A percentile compares a stretch with the other conserved stretches of the same genome.
These are phyloP conservation scores for Ziziphus jujuba DNA, from an alignment of 306 rosid genomes.

Conservation along the genomic window DNA sequence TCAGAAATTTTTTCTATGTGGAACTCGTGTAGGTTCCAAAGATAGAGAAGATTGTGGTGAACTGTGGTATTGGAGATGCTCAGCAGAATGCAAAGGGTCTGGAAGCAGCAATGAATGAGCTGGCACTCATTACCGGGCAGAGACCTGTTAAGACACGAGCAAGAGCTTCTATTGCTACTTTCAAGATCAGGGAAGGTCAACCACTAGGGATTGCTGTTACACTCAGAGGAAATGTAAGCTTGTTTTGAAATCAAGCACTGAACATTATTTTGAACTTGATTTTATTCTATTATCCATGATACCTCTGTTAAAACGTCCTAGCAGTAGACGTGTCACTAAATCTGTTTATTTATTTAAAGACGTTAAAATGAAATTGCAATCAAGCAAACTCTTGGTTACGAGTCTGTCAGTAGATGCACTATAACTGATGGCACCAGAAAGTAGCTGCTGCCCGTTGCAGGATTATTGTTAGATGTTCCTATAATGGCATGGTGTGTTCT, in stretches of 20 bases:
- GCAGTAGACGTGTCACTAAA: not conserved
- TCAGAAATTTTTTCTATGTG: slow-evolving; percentile 25
- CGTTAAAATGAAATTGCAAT: not conserved
- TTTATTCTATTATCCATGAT: not conserved
- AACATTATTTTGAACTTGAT: not conserved
- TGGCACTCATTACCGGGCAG: slow-evolving; percentile 85
- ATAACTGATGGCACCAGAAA: not conserved
- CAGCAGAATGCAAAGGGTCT: slow-evolving; percentile 94
- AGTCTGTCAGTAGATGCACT: not conserved
- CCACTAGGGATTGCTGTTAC: slow-evolving; percentile 97
- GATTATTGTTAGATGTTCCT: slow-evolving; percentile 8
- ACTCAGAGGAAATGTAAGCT: slow-evolving; percentile 83
- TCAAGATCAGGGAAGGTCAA: slow-evolving; percentile 98
- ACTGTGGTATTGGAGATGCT: slow-evolving; percentile 97
- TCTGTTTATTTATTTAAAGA: not conserved
- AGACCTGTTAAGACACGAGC: slow-evolving; percentile 93
- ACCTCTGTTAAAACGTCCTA: too few relatives aligned
- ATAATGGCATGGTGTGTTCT: not conserved
- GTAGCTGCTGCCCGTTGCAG: slow-evolving; percentile 3
- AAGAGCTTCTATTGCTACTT: slow-evolving; percentile 75
- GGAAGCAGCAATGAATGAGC: slow-evolving; percentile 86
- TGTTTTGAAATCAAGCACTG: slow-evolving; percentile 10
- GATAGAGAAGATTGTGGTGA: slow-evolving; percentile 86
- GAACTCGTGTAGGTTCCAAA: slow-evolving; percentile 70
- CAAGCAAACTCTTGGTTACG: not conserved